A percentile compares a stretch with the other conserved stretches of the same genome.
phyloP scores from a whole-genome alignment of 2,329 filamentous ascomycete genomes.

The Spiromastix sp. region DNA sequence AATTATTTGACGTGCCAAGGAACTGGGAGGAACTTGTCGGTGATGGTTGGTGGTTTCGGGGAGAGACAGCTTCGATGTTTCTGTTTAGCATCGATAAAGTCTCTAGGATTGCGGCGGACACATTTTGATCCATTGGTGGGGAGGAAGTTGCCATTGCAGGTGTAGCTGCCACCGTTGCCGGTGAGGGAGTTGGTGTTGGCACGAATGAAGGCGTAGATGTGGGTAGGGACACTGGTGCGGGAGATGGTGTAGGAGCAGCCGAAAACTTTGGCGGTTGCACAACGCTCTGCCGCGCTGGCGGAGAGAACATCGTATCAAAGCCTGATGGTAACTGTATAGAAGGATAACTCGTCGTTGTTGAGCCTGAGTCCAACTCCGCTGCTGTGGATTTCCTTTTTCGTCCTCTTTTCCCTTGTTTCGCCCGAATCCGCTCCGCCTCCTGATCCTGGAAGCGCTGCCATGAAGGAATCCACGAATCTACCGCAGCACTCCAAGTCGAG shows the following conservation, averaged over 20 bases:
- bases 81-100: constrained; percentile 28
- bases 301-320: constrained; percentile 29
- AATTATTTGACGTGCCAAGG: not conserved
- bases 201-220: constrained; percentile 3
- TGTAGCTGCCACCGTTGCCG: constrained; percentile 7
- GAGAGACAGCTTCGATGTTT: constrained; percentile 21
- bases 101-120: constrained; percentile 26
- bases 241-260: not conserved
- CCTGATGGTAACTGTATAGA: constrained; percentile 25
- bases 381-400: constrained; percentile 18
- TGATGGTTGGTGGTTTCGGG: constrained; percentile 11
- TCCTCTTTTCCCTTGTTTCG: constrained; percentile 22
- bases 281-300: constrained; percentile 10
- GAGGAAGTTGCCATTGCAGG: constrained; percentile 7
- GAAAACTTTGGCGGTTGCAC: not conserved
- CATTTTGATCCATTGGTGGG: constrained; percentile 12
- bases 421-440: constrained; percentile 27
- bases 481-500: constrained; percentile 27
- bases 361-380: constrained; percentile 3
- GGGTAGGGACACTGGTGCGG: constrained; percentile 3
- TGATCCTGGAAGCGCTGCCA: constrained; percentile 31
- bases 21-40: not conserved
- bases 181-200: constrained; percentile 6
- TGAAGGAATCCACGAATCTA: constrained; percentile 32
- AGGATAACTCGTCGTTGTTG: constrained; percentile 2